These are phyloP conservation scores for Melampsora americana DNA, from an alignment of 1,284 basidiomycete species.

Conservation along the genomic window DNA sequence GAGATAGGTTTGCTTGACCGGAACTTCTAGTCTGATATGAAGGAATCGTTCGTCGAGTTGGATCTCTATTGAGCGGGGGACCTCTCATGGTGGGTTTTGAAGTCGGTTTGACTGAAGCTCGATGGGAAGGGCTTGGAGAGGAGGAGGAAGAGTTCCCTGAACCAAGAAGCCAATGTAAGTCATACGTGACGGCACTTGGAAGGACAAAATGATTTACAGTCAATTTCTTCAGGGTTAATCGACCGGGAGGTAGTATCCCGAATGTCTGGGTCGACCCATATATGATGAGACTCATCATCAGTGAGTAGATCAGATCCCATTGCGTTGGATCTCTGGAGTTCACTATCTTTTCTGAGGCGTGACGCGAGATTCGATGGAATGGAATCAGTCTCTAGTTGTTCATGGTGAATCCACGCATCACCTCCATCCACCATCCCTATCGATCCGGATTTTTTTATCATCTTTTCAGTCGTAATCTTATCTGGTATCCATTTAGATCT, in stretches of 20 bases:
- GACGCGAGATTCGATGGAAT: slow-evolving; percentile 32
- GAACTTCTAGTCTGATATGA: background rate
- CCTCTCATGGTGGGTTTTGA: background rate
- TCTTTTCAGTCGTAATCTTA: slow-evolving; percentile 14
- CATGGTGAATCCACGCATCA: slow-evolving; percentile 40
- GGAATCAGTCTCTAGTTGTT: slow-evolving; percentile 32
- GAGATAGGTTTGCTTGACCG: background rate
- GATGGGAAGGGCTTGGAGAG: background rate
- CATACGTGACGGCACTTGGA: no score
- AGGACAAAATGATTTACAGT: background rate
- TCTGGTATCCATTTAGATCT: slow-evolving; percentile 73
- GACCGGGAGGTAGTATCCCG: background rate
- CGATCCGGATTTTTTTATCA: background rate
- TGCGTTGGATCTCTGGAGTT: background rate
- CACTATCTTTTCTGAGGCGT: background rate
- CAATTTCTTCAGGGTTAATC: background rate
- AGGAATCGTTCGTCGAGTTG: background rate
- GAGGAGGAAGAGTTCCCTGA: slow-evolving; percentile 1
- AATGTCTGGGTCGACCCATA: slow-evolving; percentile 6
- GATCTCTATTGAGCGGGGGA: background rate
- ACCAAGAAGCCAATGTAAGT: background rate
- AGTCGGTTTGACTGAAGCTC: no score
- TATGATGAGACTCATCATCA: background rate
- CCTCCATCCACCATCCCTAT: background rate
- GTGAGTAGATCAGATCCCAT: background rate